Base-by-base conservation (phyloP, 108 stramenopile species). In the Seminavis robusta region DNA sequence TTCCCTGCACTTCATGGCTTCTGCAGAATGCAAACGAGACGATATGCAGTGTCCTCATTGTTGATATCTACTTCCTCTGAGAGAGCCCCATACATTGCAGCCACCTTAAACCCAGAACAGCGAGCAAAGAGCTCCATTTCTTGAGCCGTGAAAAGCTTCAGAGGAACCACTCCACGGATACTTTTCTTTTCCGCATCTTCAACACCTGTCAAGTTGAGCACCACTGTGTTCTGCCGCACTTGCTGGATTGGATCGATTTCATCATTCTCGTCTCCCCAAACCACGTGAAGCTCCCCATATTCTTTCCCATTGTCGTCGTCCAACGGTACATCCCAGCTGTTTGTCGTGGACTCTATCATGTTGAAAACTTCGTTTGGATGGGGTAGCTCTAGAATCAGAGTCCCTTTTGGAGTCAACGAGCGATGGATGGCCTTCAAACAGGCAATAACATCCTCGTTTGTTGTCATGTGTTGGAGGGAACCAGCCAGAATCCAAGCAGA, bases 261-360 rank as follows among this genome's bases (percentile, higher is more conserved):
- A 65, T 92, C 90, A 60, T 84, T 70, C 40, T 86, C 86, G 33
- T 86, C 86, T 25, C 90, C 90, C 90, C 90, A 92, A 27, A 86
- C 39, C 34, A 92, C 86, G 31, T 80, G 60, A 23, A 87, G 58
- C 53, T 84, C 81, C 29, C 85, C 89, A 56, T 73, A 81, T 52
- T 83, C 73, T 15, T 74, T 44, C 20, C 80, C 81, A 52, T 66
- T 54, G 30, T 74, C 77, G 37, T 69, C 73, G 33, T 82, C 81
- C 33, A 90, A 46, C 15, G 89, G 89, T 20, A 92, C 77, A 27
- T 74, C 71, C 86, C 85, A 87, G 9, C 80, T 77, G 56, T 92
- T 88, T 17, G 68, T 54, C 6, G 90, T 86, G 47, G 82, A 86
- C 61, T 84, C 90, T 3, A 86, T 81, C 80, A 86, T 71, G 9